A percentile compares a stretch with the other conserved stretches of the same genome.
Evolutionary conservation across 352 stramenopile species (phyloP).

Genomic region (Blastocystis sp.): DNA sequence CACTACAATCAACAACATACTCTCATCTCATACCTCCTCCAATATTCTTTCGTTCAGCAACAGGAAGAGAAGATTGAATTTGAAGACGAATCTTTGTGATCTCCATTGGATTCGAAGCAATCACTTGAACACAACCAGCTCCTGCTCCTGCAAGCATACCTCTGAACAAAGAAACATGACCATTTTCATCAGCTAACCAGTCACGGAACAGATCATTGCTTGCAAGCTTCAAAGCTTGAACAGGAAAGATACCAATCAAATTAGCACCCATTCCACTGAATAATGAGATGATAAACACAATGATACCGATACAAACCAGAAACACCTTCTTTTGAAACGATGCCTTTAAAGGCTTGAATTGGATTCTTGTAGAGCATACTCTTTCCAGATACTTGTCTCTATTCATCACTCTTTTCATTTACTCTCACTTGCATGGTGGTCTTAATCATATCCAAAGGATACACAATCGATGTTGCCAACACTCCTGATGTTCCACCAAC

Average conservation of each 20-base stretch:
- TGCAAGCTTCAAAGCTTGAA: constrained; percentile 81
- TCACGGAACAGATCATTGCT: constrained; percentile 82
- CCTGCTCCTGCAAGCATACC: constrained; percentile 72
- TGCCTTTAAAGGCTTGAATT: constrained; percentile 71
- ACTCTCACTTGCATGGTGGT: constrained; percentile 74
- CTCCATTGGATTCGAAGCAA: constrained; percentile 80
- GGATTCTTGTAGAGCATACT: constrained; percentile 70
- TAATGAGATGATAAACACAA: background rate
- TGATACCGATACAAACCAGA: constrained; percentile 68
- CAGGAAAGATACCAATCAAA: constrained; percentile 74
- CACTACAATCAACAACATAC: background rate
- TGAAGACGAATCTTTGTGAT: constrained; percentile 84
- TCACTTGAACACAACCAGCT: constrained; percentile 73
- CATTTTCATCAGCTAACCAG: constrained; percentile 70
- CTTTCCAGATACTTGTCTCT: constrained; percentile 68
- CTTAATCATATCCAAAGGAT: constrained; percentile 84
- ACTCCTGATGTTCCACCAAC: constrained; percentile 77
- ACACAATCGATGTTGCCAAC: constrained; percentile 76
- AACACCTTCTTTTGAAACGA: constrained; percentile 70
- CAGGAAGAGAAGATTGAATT: constrained; percentile 73
- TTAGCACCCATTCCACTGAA: constrained; percentile 70
- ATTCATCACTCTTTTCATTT: constrained; percentile 68
- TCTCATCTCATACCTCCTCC: background rate
- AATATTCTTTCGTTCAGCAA: constrained; percentile 67
- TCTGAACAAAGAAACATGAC: constrained; percentile 69